Conservation (phyloP, 148 eudicot species). For the Cornus controversa region DNA sequence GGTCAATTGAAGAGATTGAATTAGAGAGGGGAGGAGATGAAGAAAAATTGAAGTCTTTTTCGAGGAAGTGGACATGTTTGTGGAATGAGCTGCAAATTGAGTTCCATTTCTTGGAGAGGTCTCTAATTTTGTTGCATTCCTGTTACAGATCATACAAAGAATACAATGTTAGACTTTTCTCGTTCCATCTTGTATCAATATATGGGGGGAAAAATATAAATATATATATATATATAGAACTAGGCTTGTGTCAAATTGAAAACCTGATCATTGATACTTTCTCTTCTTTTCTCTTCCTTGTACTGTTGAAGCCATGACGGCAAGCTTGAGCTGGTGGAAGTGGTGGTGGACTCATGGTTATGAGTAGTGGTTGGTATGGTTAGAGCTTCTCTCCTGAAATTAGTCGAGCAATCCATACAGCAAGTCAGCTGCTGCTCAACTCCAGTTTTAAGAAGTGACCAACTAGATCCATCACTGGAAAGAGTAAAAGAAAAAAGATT, state of each 20-base stretch:
- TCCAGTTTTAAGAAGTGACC: constrained; percentile 34
- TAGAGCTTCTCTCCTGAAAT: constrained; percentile 39
- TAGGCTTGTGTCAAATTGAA: background rate
- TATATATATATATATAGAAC: background rate
- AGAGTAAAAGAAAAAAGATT: background rate
- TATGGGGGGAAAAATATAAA: no score
- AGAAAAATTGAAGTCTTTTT: constrained; percentile 36
- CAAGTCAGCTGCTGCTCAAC: constrained; percentile 50
- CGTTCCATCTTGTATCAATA: background rate
- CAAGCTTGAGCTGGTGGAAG: constrained; percentile 45
- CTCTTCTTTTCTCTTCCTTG: constrained; percentile 48
- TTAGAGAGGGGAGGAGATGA: constrained; percentile 57
- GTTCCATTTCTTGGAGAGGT: constrained; percentile 83
- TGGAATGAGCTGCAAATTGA: constrained; percentile 62
- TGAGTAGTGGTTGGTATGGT: constrained; percentile 7
- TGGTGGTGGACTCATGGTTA: constrained; percentile 23
- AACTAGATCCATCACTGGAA: constrained; percentile 39
- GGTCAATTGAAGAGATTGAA: constrained; percentile 54
- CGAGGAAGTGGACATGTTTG: constrained; percentile 39
- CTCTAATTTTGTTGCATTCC: constrained; percentile 52
- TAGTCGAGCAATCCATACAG: constrained; percentile 52
- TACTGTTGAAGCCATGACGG: constrained; percentile 71
- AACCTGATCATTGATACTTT: constrained; percentile 46
- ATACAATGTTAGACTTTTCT: background rate
- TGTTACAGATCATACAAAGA: constrained; percentile 18